Base-by-base conservation (phyloP, 2,329 filamentous ascomycete species). In the Beauveria sp. region DNA sequence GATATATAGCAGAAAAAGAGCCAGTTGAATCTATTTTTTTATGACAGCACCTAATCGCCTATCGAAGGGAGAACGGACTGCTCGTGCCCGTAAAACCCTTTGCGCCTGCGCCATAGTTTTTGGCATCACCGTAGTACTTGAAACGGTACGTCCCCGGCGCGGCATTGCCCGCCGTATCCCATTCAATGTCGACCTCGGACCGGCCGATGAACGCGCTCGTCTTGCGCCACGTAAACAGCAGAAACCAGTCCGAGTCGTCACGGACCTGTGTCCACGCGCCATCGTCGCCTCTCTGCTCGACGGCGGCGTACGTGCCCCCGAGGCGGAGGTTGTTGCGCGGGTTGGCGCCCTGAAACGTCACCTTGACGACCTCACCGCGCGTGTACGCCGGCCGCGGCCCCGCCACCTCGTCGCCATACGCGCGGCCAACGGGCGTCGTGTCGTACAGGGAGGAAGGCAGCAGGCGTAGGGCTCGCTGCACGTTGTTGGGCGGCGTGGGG, bases 291-390 rank as follows among this genome's bases (percentile, higher is more conserved):
- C 84, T 78, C 69, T 79, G 79, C 77, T 97, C 92, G 0, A 97
- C 83, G 0, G 89, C 84, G 0, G 88, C 88, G 73, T 86, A 97
- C 0, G 91, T 96, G 2, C 80, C 81, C 68, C 90, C 93, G 2
- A 91, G 84, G 1, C 86, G 84, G 31, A 97, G 83, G 65, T 96
- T 89, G 72, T 97, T 97, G 26, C 93, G 84, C 18, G 93, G 93
- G 69, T 96, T 96, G 0, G 93, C 93, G 18, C 88, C 93, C 2
- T 93, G 84, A 72, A 97, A 97, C 0, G 80, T 86, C 0, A 82
- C 88, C 16, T 77, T 81, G 52, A 92, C 84, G 3, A 78, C 77
- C 34, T 84, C 80, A 3, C 91, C 90, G 9, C 81, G 75, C 1
- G 74, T 65, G 70, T 90, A 91, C 1, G 77, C 75, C 12, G 80